Evolutionary conservation across 139 green algal species (phyloP), one percentile per base, ranked within the genome.

Genomic region (Tetratostichococcus sp.): DNA sequence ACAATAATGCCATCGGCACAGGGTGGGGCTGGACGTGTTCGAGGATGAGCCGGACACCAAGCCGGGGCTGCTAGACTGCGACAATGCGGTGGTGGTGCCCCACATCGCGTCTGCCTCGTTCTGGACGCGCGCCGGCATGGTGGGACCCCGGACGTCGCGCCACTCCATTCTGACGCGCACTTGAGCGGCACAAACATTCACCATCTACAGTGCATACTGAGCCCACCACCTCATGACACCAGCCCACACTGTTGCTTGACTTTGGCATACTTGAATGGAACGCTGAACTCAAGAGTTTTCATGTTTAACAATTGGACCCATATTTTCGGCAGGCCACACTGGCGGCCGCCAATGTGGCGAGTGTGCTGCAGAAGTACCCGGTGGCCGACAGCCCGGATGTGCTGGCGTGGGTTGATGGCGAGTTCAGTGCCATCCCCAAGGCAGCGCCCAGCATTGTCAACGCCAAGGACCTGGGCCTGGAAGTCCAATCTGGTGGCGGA

Each of bases 11-110:
- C n/a, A n/a, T n/a, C n/a, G n/a, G n/a, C n/a, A 21, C 70, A 83
- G 84, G 79, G 34, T 34, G 26, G 90, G 93, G n/a, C 86, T 99
- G 67, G 95, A 99, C 77, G 95, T 99, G 78, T 99, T 97, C 83
- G 95, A 99, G 88, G 89, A 99, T 74, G 95, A 99, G 90, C 95
- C 95, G 0, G 70, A 86, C 39, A 99, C 98, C 93, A 92, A 91
- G 81, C 89, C 95, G 11, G 95, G 95, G 1, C 89, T 99, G 32
- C 84, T 69, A 0, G 86, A 98, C 6, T 93, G 90, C 71, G 75
- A 85, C 22, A 99, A 99, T 78, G 95, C 91, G 19, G 96, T 99
- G 31, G 93, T 98, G 33, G 93, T 99, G 74, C 95, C 95, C 4
- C 95, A 99, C 86, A 99, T 99, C 68, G 95, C 96, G 1, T 98